Conservation (phyloP, 768 basidiomycete species). For the Cystofilobasidium ferigula region DNA sequence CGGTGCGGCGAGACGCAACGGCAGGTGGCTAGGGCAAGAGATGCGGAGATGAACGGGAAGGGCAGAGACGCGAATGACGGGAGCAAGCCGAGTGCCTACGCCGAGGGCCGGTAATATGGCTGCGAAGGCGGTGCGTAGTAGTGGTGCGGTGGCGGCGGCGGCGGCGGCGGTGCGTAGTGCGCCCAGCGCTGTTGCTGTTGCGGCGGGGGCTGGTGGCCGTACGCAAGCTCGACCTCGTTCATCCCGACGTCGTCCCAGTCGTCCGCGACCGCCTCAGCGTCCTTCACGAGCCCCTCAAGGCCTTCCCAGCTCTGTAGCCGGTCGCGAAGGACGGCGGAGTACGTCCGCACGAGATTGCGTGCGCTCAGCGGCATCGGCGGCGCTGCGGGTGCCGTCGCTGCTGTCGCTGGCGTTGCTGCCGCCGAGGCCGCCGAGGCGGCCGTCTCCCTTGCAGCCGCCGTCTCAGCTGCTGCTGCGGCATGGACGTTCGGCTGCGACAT, state of each 20-base stretch:
- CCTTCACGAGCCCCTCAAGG: not conserved
- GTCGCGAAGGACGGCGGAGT: not conserved
- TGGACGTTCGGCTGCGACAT: not conserved
- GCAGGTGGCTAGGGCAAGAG: no score
- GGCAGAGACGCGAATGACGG: no score
- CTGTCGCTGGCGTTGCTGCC: not conserved
- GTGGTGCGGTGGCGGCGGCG: not conserved
- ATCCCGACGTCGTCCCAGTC: not conserved
- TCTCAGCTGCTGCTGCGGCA: not conserved
- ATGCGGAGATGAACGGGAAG: no score
- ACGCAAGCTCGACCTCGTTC: not conserved
- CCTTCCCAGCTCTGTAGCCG: constrained; percentile 1
- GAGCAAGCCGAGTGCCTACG: no score
- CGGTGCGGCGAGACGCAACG: no score
- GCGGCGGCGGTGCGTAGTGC: not conserved
- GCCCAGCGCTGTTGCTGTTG: not conserved
- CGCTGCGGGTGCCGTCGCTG: not conserved
- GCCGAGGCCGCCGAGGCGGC: not conserved
- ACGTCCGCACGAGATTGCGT: not conserved
- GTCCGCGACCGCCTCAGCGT: not conserved
- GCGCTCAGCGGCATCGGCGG: not conserved
- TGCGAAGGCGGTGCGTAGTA: no score
- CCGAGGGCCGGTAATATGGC: no score
- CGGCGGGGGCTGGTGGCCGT: not conserved
- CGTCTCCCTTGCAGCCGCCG: not conserved